Base-by-base conservation (phyloP, 352 stramenopile genomes). In the Pythium coloratum region DNA sequence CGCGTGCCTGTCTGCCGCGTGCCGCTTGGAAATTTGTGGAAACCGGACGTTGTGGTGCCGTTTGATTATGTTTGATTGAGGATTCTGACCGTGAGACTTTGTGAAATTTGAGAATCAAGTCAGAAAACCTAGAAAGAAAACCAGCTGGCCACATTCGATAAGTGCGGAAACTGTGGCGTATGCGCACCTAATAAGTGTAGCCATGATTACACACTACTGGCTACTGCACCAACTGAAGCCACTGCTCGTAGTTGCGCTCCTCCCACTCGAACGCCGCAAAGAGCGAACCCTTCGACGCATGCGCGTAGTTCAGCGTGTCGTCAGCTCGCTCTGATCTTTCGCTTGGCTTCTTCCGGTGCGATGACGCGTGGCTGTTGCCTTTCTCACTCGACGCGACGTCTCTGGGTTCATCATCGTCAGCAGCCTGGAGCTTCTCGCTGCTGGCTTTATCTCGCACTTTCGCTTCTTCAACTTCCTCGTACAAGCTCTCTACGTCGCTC, bases 181-280 rank as follows among this genome's bases (percentile, higher is more conserved):
- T 33, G 33, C 46, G n/a, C 14, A 54, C 20, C 33, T 54, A 54
- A 9, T 16, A 49, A 33, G 60, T 62, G 12, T 50, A 50, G 18
- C 13, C 30, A 18, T 47, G 26, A 62, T 36, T 24, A 14, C 12
- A 24, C 20, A 24, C 20, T 24, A 24, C 20, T 20, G 18, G 2
- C n/a, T 54, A 55, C 16, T 40, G 33, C 8, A 62, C 33, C 58
- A 70, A 46, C 9, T 28, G 28, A 2, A 66, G 51, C 70, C 70
- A 76, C 13, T 66, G 60, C 12, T 32, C 30, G 57, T 76, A 76
- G 60, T 62, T 70, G 26, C n/a, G 70, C 36, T 76, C 70, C 44
- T 76, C 70, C 47, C 62, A 63, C 18, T 26, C 54, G 14, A 63
- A 58, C 30, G 44, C 28, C 1, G 42, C 12, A 9, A n/a, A 55